Percentiles rank a stretch among this genome's conserved stretches.
phyloP scores from a whole-genome alignment of 257 asterid genomes.

The Jasminum sambac region DNA sequence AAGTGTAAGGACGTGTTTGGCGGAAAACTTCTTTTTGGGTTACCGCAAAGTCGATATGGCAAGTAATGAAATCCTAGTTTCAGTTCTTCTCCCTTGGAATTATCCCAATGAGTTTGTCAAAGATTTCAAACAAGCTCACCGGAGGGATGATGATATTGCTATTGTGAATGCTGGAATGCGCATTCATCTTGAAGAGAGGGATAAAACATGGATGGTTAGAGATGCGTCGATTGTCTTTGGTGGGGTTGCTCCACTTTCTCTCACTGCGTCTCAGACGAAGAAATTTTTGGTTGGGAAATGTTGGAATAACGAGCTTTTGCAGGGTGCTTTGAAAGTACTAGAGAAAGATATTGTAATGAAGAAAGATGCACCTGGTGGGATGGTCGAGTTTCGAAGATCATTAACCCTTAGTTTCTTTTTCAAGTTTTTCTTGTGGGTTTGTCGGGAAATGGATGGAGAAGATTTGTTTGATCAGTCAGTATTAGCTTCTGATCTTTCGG shows the following conservation, averaged over 20 bases:
- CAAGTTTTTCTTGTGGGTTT: slow-evolving; percentile 89
- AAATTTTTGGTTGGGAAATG: slow-evolving; percentile 65
- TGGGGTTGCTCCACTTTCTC: slow-evolving; percentile 88
- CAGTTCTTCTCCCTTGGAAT: slow-evolving; percentile 87
- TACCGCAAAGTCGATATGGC: slow-evolving; percentile 87
- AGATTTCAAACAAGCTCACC: slow-evolving; percentile 92
- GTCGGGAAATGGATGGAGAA: slow-evolving; percentile 69
- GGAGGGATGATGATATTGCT: slow-evolving; percentile 97
- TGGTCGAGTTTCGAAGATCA: slow-evolving; percentile 92
- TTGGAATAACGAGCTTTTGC: slow-evolving; percentile 68
- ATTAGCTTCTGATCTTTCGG: slow-evolving; percentile 72
- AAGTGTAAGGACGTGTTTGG: slow-evolving; percentile 55
- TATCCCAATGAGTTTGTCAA: slow-evolving; percentile 62
- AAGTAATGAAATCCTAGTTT: slow-evolving; percentile 67
- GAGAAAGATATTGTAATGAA: slow-evolving; percentile 74
- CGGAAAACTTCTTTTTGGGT: slow-evolving; percentile 73
- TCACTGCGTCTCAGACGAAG: slow-evolving; percentile 54
- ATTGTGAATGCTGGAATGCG: slow-evolving; percentile 97
- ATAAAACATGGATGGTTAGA: slow-evolving; percentile 64
- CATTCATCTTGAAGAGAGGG: slow-evolving; percentile 56
- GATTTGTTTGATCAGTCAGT: slow-evolving; percentile 47
- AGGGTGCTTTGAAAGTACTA: slow-evolving; percentile 56
- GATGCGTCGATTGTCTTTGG: slow-evolving; percentile 81
- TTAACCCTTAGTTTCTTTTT: slow-evolving; percentile 82
- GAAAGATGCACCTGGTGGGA: slow-evolving; percentile 95